Base-by-base conservation (phyloP, 768 basidiomycete genomes). In the Termitomyces sp. region DNA sequence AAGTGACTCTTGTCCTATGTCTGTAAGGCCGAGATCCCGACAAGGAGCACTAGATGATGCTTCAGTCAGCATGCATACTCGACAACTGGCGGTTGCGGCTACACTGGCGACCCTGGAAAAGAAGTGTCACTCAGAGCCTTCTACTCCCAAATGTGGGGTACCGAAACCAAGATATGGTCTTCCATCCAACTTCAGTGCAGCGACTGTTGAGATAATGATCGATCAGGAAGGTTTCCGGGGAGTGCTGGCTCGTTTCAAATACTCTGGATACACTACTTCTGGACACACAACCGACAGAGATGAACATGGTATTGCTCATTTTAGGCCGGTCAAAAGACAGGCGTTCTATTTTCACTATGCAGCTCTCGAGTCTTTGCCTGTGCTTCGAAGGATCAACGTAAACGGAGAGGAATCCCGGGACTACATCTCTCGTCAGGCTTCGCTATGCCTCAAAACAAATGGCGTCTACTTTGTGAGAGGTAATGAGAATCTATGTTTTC, bases 161-260 rank as follows among this genome's bases (percentile, higher is more conserved):
- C 12, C 44, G 21, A 32, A 9, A 44, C 23, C 27, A 12, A 16
- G 23, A 27, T 19, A 40, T 19, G 23, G 25, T 23, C 23, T 34
- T 9, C 25, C 34, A 14, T 2, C 34, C 38, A 37, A 46, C 34
- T 40, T 35, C 32, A 51, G 53, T 35, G 40, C 5, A 53, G 43
- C 77, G 29, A 71, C 70, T 40, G 68, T 92, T 31, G 82, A 88
- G 56, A 71, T 93, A 34, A 80, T 84, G 68, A 85, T 94, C 25
- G 92, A 93, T 65, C 92, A 94, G 68, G 92, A 93, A 72, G 87
- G 89, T 4, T 91, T 90, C 63, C 82, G 90, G 25, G 77, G 80
- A 17, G 76, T 86, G 6, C 75, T 75, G 25, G 83, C 88, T 19
- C 68, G 72, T 8, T 86, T 92, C 72, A 76, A 73, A 59, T 80